Evolutionary conservation across 2,329 filamentous ascomycete species (phyloP).

Genomic region (Cyphellophora europaea): DNA sequence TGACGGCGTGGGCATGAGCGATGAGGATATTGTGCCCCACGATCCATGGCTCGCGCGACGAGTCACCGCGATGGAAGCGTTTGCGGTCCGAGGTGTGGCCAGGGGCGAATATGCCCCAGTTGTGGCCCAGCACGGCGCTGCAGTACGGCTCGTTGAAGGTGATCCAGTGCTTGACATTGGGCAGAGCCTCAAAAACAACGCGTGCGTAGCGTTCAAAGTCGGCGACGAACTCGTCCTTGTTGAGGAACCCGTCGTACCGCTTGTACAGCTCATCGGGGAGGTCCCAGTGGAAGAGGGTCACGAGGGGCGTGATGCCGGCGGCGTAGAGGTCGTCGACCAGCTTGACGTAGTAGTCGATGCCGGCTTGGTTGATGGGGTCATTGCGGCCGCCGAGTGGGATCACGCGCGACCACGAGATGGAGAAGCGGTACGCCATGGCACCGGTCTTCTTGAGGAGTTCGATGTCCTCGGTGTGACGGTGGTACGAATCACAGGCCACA

Average conservation of each 20-base stretch:
- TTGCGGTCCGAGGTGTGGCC: slow-evolving; percentile 69
- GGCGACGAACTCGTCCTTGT: slow-evolving; percentile 70
- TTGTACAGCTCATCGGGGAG: slow-evolving; percentile 68
- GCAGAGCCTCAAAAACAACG: slow-evolving; percentile 63
- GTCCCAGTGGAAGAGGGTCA: slow-evolving; percentile 86
- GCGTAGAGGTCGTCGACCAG: slow-evolving; percentile 70
- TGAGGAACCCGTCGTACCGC: slow-evolving; percentile 72
- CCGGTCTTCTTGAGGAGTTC: slow-evolving; percentile 65
- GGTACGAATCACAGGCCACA: slow-evolving; percentile 79
- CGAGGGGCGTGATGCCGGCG: slow-evolving; percentile 68
- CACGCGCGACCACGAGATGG: slow-evolving; percentile 72
- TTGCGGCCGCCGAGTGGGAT: slow-evolving; percentile 77
- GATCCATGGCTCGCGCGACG: slow-evolving; percentile 68
- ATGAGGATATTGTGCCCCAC: slow-evolving; percentile 73
- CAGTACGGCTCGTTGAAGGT: slow-evolving; percentile 90
- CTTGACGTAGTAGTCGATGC: slow-evolving; percentile 67
- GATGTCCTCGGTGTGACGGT: slow-evolving; percentile 69
- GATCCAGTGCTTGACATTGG: slow-evolving; percentile 78
- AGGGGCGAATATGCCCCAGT: slow-evolving; percentile 67
- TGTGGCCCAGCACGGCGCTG: slow-evolving; percentile 71
- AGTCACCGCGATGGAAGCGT: slow-evolving; percentile 63
- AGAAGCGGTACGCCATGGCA: slow-evolving; percentile 72
- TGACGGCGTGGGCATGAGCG: slow-evolving; percentile 71
- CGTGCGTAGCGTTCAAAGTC: slow-evolving; percentile 75
- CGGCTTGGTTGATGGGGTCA: slow-evolving; percentile 70